A percentile compares a stretch with the other conserved stretches of the same genome.
phyloP scores from a whole-genome alignment of 1,284 basidiomycete species.

The Leucoagaricus sp. region DNA sequence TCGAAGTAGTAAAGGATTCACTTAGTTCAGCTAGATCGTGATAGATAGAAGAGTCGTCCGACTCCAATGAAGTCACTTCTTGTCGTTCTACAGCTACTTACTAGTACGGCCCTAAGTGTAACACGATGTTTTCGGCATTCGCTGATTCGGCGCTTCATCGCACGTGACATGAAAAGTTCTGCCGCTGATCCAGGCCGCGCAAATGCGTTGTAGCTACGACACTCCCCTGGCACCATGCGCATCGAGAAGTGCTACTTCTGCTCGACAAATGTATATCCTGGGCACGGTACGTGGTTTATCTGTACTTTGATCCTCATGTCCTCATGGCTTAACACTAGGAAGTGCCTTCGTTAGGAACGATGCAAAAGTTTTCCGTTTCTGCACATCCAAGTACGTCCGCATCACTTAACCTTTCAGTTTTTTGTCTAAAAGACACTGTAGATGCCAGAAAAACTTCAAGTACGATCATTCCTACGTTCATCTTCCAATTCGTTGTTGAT shows the following conservation, averaged over 20 bases:
- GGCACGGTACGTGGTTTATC: constrained; percentile 64
- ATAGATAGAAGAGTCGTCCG: no score
- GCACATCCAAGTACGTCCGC: constrained; percentile 88
- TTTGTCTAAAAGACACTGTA: constrained; percentile 30
- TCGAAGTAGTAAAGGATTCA: no score
- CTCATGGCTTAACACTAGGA: constrained; percentile 47
- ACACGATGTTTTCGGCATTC: no score
- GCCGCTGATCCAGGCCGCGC: no score
- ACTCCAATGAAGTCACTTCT: no score
- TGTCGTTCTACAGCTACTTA: no score
- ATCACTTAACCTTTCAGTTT: constrained; percentile 9
- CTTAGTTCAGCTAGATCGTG: no score
- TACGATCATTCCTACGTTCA: constrained; percentile 32
- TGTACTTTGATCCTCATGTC: background rate
- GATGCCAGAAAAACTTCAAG: constrained; percentile 99
- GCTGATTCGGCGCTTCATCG: no score
- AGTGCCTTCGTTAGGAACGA: constrained; percentile 96
- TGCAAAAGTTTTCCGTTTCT: constrained; percentile 95
- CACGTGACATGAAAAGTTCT: background rate
- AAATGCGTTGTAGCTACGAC: no score
- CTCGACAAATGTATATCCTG: constrained; percentile 93
- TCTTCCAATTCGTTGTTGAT: background rate
- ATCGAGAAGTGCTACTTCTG: constrained; percentile 94
- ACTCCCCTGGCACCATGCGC: constrained; percentile 53
- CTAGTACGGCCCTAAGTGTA: no score